A percentile compares a stretch with the other conserved stretches of the same genome.
Evolutionary conservation across 2,329 filamentous ascomycete genomes (phyloP).

Genomic region (Pestalotiopsis sp.): DNA sequence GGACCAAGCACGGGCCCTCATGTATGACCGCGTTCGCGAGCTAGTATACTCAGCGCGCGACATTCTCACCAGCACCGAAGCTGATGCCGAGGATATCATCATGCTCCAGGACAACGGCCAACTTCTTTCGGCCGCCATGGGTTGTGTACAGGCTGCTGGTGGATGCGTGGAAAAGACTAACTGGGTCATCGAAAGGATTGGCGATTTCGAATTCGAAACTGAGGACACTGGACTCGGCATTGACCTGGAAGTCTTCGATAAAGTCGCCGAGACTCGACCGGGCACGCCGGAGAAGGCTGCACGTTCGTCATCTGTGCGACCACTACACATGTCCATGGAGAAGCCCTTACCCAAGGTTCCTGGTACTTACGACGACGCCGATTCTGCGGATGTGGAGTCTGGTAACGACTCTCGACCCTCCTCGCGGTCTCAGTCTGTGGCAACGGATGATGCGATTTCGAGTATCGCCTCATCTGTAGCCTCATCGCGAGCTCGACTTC

Average conservation of each 20-base stretch:
- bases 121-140: conserved; percentile 77
- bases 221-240: conserved; percentile 58
- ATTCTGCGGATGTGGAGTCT: conserved; percentile 20
- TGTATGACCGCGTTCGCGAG: conserved; percentile 80
- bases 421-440: conserved; percentile 45
- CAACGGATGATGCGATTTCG: conserved; percentile 41
- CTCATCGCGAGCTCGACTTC: conserved; percentile 49
- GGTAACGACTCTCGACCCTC: conserved; percentile 33
- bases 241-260: conserved; percentile 53
- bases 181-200: conserved; percentile 81
- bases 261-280: conserved; percentile 33
- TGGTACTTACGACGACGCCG: conserved; percentile 31
- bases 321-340: conserved; percentile 50
- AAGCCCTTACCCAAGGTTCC: conserved; percentile 72
- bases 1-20: conserved; percentile 68
- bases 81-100: conserved; percentile 75
- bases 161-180: conserved; percentile 90
- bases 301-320: conserved; percentile 28
- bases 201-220: conserved; percentile 87
- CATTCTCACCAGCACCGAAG: conserved; percentile 69
- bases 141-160: conserved; percentile 85
- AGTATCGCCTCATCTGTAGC: conserved; percentile 49
- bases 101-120: conserved; percentile 77
- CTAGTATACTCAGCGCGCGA: conserved; percentile 81
- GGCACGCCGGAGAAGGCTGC: conserved; percentile 37